Evolutionary conservation across 192 early-diverging fungal genomes (phyloP).

Genomic region (Coemansia sp.): DNA sequence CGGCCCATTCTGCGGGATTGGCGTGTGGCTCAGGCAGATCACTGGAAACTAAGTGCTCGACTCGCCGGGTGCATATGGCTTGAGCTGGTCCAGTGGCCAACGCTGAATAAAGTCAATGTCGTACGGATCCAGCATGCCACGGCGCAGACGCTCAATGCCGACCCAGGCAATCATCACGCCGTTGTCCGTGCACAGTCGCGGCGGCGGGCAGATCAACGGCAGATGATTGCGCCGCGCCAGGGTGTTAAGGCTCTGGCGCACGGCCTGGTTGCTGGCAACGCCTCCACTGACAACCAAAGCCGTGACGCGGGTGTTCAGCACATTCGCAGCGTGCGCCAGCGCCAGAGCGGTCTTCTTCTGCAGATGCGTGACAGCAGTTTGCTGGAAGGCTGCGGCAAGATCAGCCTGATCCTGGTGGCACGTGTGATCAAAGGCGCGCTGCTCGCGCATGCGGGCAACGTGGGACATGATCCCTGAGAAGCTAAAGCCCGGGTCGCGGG

Average conservation of each 20-base stretch:
- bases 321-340: conserved; percentile 48
- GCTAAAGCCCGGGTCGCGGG: conserved; percentile 61
- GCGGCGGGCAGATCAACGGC: conserved; percentile 71
- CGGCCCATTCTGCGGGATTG: neutral
- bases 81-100: conserved; percentile 68
- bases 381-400: conserved; percentile 73
- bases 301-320: conserved; percentile 33
- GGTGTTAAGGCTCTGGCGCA: conserved; percentile 52
- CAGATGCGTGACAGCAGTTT: conserved; percentile 59
- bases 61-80: conserved; percentile 17
- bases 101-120: conserved; percentile 70
- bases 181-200: conserved; percentile 76
- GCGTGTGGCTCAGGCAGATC: neutral
- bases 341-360: conserved; percentile 64
- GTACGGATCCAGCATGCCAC: conserved; percentile 67
- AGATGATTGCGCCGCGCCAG: conserved; percentile 50
- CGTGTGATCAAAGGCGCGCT: conserved; percentile 23
- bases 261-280: conserved; percentile 68
- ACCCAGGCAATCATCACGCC: conserved; percentile 86
- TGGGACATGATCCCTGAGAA: conserved; percentile 75
- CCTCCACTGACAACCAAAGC: conserved; percentile 73
- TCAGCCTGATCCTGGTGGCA: conserved; percentile 53
- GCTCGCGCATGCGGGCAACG: conserved; percentile 53
- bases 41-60: conserved; percentile 19
- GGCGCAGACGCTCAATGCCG: conserved; percentile 68